These are phyloP conservation scores for Adiantum capillusveneris DNA, from an alignment of 75 land plant genomes.

Conservation along the genomic window DNA sequence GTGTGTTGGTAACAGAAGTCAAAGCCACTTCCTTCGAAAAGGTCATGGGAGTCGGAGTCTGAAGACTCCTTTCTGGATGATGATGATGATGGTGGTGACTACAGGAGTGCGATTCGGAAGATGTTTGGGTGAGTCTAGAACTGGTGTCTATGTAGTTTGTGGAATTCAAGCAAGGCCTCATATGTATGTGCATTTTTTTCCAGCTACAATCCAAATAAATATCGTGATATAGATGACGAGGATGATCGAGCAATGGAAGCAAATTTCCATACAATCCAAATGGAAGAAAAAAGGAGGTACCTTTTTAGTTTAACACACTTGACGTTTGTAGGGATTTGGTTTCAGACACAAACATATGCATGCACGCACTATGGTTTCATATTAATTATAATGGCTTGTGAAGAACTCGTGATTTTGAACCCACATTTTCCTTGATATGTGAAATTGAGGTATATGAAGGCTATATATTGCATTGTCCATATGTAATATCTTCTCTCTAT, in stretches of 20 bases:
- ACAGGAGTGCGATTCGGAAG: slow-evolving; percentile 26
- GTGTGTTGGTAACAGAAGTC: too few relatives aligned
- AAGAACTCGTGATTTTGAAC: too few relatives aligned
- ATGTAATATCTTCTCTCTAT: not conserved
- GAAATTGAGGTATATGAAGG: too few relatives aligned
- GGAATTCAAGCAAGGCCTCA: not conserved
- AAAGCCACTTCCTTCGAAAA: slow-evolving; percentile 1
- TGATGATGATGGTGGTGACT: slow-evolving; percentile 16
- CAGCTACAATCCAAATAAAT: slow-evolving; percentile 34
- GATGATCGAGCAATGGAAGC: slow-evolving; percentile 41
- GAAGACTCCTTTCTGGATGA: slow-evolving; percentile 15
- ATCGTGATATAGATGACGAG: slow-evolving; percentile 31
- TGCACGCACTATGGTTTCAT: not conserved
- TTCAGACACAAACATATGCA: not conserved
- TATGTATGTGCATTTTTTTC: not conserved
- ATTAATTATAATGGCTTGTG: not conserved
- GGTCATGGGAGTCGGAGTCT: not conserved
- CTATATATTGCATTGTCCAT: too few relatives aligned
- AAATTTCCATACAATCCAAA: slow-evolving; percentile 28
- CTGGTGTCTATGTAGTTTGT: not conserved
- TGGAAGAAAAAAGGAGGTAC: slow-evolving; percentile 35
- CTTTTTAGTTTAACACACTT: too few relatives aligned
- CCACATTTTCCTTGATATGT: too few relatives aligned
- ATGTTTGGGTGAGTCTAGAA: slow-evolving; percentile 41
- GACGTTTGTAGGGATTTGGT: too few relatives aligned